These are phyloP conservation scores for Sporothrix sp. DNA, from an alignment of 2,329 filamentous ascomycete species.

Conservation along the genomic window DNA sequence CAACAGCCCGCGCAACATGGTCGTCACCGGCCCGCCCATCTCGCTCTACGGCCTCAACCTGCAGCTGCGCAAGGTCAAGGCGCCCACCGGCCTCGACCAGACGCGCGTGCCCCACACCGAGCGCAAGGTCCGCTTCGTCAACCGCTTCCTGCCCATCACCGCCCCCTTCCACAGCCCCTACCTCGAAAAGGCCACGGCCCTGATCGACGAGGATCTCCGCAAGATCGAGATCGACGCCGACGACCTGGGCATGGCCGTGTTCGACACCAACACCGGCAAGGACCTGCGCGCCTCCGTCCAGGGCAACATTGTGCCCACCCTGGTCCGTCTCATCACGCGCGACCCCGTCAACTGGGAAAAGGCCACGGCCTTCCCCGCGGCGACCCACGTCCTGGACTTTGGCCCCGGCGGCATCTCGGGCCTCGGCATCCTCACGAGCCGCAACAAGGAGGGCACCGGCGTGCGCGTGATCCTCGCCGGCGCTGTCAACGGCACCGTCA, in stretches of 20 bases:
- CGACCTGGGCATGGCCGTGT: constrained; percentile 74
- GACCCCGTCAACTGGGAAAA: constrained; percentile 95
- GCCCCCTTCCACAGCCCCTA: constrained; percentile 98
- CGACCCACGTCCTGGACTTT: constrained; percentile 93
- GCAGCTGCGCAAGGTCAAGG: constrained; percentile 92
- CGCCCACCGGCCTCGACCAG: constrained; percentile 93
- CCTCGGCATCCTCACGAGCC: constrained; percentile 89
- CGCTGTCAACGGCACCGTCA: constrained; percentile 79
- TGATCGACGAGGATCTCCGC: constrained; percentile 81
- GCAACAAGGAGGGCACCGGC: constrained; percentile 97
- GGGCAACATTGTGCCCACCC: constrained; percentile 72
- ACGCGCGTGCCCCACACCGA: constrained; percentile 89
- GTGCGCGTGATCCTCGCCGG: constrained; percentile 94
- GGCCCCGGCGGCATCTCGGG: constrained; percentile 95
- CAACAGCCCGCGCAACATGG: constrained; percentile 94
- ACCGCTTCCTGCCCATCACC: constrained; percentile 94
- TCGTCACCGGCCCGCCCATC: constrained; percentile 90
- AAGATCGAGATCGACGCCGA: constrained; percentile 65
- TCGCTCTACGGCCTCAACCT: constrained; percentile 94
- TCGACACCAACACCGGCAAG: constrained; percentile 78
- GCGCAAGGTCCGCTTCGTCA: constrained; percentile 91
- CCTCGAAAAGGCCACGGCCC: constrained; percentile 66
- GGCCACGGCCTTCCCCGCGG: constrained; percentile 80
- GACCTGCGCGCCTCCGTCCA: constrained; percentile 64
- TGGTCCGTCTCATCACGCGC: constrained; percentile 88